A percentile compares a stretch with the other conserved stretches of the same genome.
Evolutionary conservation across 129 eudicot genomes (phyloP).

Genomic region (Kitagawia praeruptora): DNA sequence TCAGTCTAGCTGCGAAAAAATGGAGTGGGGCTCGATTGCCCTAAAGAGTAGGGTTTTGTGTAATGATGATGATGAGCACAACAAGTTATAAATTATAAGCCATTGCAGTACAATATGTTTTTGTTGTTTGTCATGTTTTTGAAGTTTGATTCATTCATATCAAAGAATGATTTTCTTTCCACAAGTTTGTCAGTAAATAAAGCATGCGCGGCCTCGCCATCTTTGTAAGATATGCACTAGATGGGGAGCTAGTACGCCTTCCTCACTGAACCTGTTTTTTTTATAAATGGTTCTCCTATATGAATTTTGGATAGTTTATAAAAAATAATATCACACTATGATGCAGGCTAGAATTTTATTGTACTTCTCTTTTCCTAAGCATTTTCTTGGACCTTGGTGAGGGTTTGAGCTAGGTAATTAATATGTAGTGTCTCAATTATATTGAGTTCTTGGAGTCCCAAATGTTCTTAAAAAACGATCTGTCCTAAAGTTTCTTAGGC

Average conservation of each 20-base stretch:
- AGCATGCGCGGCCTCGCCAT: background rate
- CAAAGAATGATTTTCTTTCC: background rate
- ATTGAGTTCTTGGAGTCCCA: no score
- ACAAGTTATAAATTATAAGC: background rate
- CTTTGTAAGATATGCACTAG: background rate
- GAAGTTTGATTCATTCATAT: background rate
- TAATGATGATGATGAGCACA: background rate
- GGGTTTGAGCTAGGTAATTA: no score
- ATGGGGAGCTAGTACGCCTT: background rate
- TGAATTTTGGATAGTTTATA: background rate
- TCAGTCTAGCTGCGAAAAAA: background rate
- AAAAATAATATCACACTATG: background rate
- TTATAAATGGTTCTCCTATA: background rate
- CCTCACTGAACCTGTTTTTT: background rate
- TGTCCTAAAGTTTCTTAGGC: no score
- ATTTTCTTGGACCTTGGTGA: background rate
- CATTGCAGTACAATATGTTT: background rate
- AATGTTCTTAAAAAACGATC: no score
- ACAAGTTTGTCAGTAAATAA: constrained; percentile 5
- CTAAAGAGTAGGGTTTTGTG: background rate
- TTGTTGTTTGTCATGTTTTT: constrained; percentile 2
- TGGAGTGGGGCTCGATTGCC: background rate
- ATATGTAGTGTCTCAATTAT: no score
- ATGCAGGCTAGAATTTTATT: background rate
- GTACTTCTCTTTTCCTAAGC: background rate